Evolutionary conservation across 352 stramenopile species (phyloP).

Genomic region (Pythium angustatum): DNA sequence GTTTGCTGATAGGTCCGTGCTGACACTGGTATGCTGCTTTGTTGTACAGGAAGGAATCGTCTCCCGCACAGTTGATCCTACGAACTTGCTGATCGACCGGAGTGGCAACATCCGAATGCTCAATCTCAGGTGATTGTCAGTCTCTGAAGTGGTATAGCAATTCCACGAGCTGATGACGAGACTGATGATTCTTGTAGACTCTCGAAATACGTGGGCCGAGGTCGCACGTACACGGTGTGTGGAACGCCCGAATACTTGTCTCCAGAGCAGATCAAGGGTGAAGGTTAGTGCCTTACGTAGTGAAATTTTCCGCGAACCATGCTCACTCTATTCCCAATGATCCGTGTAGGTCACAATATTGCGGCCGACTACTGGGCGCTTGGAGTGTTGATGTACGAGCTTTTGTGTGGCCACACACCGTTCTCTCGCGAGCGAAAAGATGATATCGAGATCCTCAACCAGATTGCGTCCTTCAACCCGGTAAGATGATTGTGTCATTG

Average conservation of each 20-base stretch:
- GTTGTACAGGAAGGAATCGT: slow-evolving; percentile 70
- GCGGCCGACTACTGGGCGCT: slow-evolving; percentile 93
- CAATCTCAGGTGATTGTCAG: slow-evolving; percentile 59
- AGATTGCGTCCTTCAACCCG: slow-evolving; percentile 78
- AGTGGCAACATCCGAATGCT: slow-evolving; percentile 84
- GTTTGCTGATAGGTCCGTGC: neutral
- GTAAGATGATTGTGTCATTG: too few relatives aligned
- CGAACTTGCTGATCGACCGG: slow-evolving; percentile 78
- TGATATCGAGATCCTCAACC: slow-evolving; percentile 88
- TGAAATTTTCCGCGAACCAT: neutral
- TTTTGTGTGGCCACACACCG: slow-evolving; percentile 87
- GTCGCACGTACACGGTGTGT: slow-evolving; percentile 85
- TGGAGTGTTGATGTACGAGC: slow-evolving; percentile 94
- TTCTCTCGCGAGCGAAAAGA: slow-evolving; percentile 86
- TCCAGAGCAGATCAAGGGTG: slow-evolving; percentile 85
- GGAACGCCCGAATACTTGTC: slow-evolving; percentile 85
- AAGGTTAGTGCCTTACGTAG: slow-evolving; percentile 42
- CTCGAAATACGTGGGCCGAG: slow-evolving; percentile 84
- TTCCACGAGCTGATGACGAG: too few relatives aligned
- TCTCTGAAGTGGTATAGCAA: too few relatives aligned
- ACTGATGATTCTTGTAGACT: slow-evolving; percentile 50
- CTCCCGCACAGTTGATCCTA: slow-evolving; percentile 74
- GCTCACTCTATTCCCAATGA: neutral
- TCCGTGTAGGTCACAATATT: slow-evolving; percentile 70
- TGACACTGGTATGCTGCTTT: neutral